A percentile compares a stretch with the other conserved stretches of the same genome.
These are phyloP conservation scores for Calonectria naviculata DNA, from an alignment of 2,329 filamentous ascomycete genomes.

Conservation along the genomic window DNA sequence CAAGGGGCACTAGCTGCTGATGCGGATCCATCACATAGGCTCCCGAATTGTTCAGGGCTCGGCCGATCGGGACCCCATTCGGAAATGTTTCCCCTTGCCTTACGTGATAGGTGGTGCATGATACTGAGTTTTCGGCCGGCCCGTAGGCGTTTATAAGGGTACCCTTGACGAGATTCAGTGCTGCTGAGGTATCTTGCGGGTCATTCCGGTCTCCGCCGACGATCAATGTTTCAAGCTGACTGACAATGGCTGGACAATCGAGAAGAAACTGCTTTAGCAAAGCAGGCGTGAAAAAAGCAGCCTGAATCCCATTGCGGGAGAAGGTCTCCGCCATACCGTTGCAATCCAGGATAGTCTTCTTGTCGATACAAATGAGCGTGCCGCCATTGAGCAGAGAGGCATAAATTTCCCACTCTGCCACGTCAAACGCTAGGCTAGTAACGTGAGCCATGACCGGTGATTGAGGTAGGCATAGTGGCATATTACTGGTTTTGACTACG, in stretches of 20 bases:
- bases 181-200: neutral
- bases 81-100: neutral
- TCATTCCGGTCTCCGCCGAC: neutral
- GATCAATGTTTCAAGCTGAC: neutral
- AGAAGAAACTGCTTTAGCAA: neutral
- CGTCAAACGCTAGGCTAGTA: neutral
- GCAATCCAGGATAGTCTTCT: neutral
- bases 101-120: neutral
- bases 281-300: neutral
- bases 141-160: neutral
- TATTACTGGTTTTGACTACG: neutral
- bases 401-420: neutral
- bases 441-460: neutral
- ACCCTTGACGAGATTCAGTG: neutral
- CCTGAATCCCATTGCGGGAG: neutral
- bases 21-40: neutral
- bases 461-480: neutral
- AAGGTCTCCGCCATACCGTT: neutral
- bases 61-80: neutral
- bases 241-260: neutral
- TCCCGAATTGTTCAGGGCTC: neutral
- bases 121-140: neutral
- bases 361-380: neutral
- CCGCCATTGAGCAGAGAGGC: neutral
- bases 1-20: neutral